Base-by-base conservation (phyloP, 768 basidiomycete species). In the Naematelia aurantialba region DNA sequence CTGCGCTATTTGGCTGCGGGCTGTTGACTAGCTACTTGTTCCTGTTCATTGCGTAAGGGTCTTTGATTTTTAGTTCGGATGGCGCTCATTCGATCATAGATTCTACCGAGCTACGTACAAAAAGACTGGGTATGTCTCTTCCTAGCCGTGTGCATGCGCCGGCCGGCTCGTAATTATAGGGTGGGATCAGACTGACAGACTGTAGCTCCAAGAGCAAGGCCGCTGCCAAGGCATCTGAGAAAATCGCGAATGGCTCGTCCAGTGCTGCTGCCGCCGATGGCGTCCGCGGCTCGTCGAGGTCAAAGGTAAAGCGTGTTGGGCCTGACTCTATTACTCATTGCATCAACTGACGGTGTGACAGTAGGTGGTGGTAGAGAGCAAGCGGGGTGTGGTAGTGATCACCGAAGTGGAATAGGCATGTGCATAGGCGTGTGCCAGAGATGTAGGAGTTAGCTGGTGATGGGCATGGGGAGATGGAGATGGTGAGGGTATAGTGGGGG, bases 21-120 rank as follows among this genome's bases (percentile, higher is more conserved):
- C 83, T 99, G 48, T 82, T 99, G 67, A 88, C 90, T 25, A 87
- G 84, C 70, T 98, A 97, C 79, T 85, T 99, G 55, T 84, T 86
- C 69, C 84, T 99, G 59, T 98, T 99, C 82, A 90, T 98, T 82
- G 89, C 73, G 77, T 78, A 57, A 69, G 77, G 75, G 21, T 19
- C 4, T 27, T 26, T 51, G 13, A 26, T 24, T 34, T 29, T 24
- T 24, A 4, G 2, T 46, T 21, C 12, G 19, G 26, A 19, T n/a
- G 22, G 13, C 26, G 26, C 58, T 59, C 34, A 58, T 31, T 1
- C 2, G n/a, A 12, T 12, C 26, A 39, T 52, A 78, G 77, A 34
- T 78, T 78, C 74, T 78, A 75, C 75, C 62, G 67, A 27, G 65
- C 73, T 21, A 78, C 77, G 11, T 78, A 78, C 68, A 76, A 76